Evolutionary conservation across 208 protist genomes (phyloP), one percentile per base, ranked within the genome.

Genomic region (Crithidia sp.): DNA sequence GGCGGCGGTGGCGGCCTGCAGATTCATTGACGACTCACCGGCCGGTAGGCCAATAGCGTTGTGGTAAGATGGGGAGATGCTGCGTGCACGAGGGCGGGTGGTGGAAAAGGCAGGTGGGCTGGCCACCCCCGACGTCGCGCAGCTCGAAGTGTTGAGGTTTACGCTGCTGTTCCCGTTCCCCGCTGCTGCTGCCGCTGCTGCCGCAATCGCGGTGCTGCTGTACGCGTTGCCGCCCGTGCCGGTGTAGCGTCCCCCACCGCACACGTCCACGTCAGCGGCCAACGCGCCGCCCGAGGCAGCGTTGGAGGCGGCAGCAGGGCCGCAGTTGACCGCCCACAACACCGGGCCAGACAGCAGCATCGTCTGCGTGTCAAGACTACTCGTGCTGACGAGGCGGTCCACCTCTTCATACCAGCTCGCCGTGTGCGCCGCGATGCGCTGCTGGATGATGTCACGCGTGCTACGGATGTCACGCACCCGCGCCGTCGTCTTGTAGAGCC

Each of bases 351-450:
- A 79, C 49, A 90, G 79, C 56, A 70, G 69, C 50, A 83, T 71
- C 16, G 56, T 79, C 50, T 67, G 67, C 7, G 45, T 52, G 61
- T 85, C 80, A 0, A 77, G 19, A 55, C 37, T 43, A 39, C 60
- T 71, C 44, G 41, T 13, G 13, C 50, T 41, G 57, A 93, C 76
- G n/a, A 77, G 49, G 36, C 53, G 59, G 13, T 79, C 76, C 16
- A 79, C 87, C 62, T 84, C 82, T 17, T 86, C 80, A 58, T 82
- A 88, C 91, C 89, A 94, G 74, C 71, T 73, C 47, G 71, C 55
- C 59, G 87, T 80, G 55, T 81, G 71, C 14, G 84, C 82, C 14
- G 84, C 71, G 57, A 93, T 60, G 44, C 84, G 74, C 58, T 92
- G 69, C 28, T 63, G 66, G 57, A 95, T 93, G 9, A 79, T 93